Conservation (phyloP, 176 grass and related monocot species). For the Puccinellia tenuiflora region DNA sequence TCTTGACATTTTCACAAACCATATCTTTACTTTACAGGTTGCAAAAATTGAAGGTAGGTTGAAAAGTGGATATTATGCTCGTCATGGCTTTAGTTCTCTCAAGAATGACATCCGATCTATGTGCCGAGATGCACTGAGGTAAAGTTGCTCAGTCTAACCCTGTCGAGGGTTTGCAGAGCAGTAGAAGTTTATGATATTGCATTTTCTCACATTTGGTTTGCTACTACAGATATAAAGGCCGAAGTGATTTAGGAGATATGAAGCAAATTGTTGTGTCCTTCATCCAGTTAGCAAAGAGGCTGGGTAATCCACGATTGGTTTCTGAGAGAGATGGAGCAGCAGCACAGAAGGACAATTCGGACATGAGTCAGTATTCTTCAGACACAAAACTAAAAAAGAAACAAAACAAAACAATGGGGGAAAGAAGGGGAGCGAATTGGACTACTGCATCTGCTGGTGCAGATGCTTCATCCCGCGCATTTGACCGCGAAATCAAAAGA, state of each 20-base stretch:
- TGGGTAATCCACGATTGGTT: conserved; percentile 67
- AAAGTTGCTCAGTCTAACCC: conserved; percentile 36
- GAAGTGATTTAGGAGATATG: conserved; percentile 65
- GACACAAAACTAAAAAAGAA: conserved; percentile 85
- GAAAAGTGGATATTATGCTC: conserved; percentile 88
- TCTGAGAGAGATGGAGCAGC: conserved; percentile 63
- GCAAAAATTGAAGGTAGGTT: conserved; percentile 89
- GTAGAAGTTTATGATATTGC: conserved; percentile 7
- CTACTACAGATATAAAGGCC: conserved; percentile 61
- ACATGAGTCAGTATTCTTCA: conserved; percentile 49
- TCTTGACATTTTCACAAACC: background rate
- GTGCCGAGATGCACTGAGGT: conserved; percentile 95
- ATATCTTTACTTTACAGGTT: conserved; percentile 53
- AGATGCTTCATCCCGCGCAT: conserved; percentile 58
- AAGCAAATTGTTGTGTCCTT: conserved; percentile 91
- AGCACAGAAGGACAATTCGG: conserved; percentile 53
- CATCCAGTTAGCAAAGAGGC: conserved; percentile 88
- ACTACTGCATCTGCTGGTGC: conserved; percentile 28
- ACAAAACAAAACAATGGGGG: conserved; percentile 50
- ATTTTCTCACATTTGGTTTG: conserved; percentile 40
- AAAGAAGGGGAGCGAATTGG: conserved; percentile 61
- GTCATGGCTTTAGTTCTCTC: conserved; percentile 80
- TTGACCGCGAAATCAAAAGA: conserved; percentile 96
- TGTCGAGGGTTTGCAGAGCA: conserved; percentile 4
- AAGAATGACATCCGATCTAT: conserved; percentile 93